Base-by-base conservation (phyloP, 441 rosid species). In the Jatropha multifida region DNA sequence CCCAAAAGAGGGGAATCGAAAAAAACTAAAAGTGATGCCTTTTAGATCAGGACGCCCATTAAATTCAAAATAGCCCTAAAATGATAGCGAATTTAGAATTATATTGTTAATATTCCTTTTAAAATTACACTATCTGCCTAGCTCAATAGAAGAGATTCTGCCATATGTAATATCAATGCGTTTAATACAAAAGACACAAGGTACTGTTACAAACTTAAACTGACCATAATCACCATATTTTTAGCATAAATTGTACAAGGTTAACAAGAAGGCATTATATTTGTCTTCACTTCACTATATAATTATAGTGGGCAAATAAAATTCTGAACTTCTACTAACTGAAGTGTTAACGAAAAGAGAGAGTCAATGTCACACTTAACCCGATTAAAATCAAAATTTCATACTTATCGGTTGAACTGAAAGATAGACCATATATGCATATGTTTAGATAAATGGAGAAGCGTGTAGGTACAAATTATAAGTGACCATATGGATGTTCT, bases 401-500 rank as follows among this genome's bases (percentile, higher is more conserved):
- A 32, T 48, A 4, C 15, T 48, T 48, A 2, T 48, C 14, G 32
- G 2, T 32, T 32, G 32, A 32, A 32, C 32, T 32, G 32, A 32
- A 32, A 32, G 32, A 32, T 32, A 32, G 32, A 32, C 6, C 54
- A 26, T 38, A 37, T n/a, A 18, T 37, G 70, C 60, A 63, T 32
- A 63, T 55, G 52, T 17, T 67, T 56, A 78, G 80, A 82, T 49
- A 20, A 79, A 82, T 48, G 71, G 84, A 79, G 85, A 61, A 81
- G 77, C n/a, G 77, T 44, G 80, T 72, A 81, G 88, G 82, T 80
- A 85, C 89, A 84, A 41, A 80, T 78, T 60, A 77, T 79, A 71
- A 81, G 84, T 76, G 85, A 95, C 99, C 98, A 85, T 93, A 95
- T 49, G 99, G 99, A 78, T 95, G 98, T 77, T 93, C 93, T 83